Conservation (phyloP, 768 basidiomycete species). For the Clavaria fumosa region DNA sequence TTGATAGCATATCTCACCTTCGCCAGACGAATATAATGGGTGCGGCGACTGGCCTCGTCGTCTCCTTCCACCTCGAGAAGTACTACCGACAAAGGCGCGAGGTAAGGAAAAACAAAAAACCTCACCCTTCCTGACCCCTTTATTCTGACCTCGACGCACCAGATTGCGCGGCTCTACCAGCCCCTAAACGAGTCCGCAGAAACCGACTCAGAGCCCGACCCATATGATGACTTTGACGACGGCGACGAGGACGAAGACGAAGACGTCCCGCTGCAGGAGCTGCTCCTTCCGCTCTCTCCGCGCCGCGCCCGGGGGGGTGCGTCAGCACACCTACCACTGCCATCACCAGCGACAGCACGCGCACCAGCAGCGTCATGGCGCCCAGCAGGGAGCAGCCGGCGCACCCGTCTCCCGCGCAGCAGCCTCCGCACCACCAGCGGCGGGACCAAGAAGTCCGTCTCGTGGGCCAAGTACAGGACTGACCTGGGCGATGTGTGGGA, state of each 20-base stretch:
- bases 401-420: background rate
- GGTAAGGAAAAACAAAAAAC: slow-evolving; percentile 22
- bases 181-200: slow-evolving; percentile 50
- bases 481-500: slow-evolving; percentile 51
- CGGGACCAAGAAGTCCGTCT: background rate
- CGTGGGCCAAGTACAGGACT: slow-evolving; percentile 18
- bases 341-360: too few species aligned
- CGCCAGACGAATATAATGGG: slow-evolving; percentile 76
- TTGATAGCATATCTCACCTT: slow-evolving; percentile 2
- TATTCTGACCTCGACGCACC: slow-evolving; percentile 2
- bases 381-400: too few species aligned
- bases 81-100: slow-evolving; percentile 71
- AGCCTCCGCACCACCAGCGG: background rate
- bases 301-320: too few species aligned
- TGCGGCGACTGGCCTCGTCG: slow-evolving; percentile 49
- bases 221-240: too few species aligned
- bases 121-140: background rate
- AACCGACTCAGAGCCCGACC: slow-evolving; percentile 39
- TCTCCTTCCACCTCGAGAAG: slow-evolving; percentile 52
- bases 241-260: slow-evolving; percentile 37
- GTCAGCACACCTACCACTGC: too few species aligned
- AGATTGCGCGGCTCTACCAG: slow-evolving; percentile 70
- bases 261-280: slow-evolving; percentile 27
- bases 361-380: too few species aligned
- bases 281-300: too few species aligned